Conservation (phyloP, 148 eudicot species). For the Fagopyrum tataricum region DNA sequence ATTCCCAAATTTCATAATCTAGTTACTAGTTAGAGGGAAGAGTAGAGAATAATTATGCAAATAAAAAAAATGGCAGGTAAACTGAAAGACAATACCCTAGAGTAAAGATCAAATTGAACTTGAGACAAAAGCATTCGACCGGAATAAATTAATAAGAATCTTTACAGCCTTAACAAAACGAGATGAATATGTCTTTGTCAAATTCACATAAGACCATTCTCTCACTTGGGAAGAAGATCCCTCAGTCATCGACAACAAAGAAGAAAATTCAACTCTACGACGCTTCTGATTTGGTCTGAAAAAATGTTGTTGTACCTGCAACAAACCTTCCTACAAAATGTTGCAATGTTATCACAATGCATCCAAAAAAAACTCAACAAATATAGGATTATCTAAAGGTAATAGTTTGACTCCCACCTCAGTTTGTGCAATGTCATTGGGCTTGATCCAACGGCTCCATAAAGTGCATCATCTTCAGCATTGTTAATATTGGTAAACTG, state of each 20-base stretch:
- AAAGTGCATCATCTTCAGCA: slow-evolving; percentile 97
- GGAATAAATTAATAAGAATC: slow-evolving; percentile 15
- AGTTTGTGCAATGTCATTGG: slow-evolving; percentile 77
- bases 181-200: slow-evolving; percentile 91
- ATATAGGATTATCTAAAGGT: slow-evolving; percentile 1
- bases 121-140: background rate
- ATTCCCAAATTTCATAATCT: slow-evolving; percentile 96
- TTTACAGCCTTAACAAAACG: slow-evolving; percentile 88
- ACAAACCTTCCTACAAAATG: slow-evolving; percentile 63
- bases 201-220: slow-evolving; percentile 90
- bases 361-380: background rate
- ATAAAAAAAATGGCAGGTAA: background rate
- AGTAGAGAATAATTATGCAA: background rate
- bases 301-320: slow-evolving; percentile 75
- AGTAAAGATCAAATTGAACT: background rate
- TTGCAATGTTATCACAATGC: background rate
- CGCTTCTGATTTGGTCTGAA: slow-evolving; percentile 57
- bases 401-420: slow-evolving; percentile 39
- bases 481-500: slow-evolving; percentile 89
- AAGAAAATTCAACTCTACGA: slow-evolving; percentile 59
- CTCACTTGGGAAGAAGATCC: slow-evolving; percentile 93
- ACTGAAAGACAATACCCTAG: background rate
- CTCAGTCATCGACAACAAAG: slow-evolving; percentile 61
- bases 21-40: slow-evolving; percentile 6
- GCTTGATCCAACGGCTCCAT: slow-evolving; percentile 99